Conservation (phyloP, 2,329 filamentous ascomycete species). For the Passalora sequoiae region DNA sequence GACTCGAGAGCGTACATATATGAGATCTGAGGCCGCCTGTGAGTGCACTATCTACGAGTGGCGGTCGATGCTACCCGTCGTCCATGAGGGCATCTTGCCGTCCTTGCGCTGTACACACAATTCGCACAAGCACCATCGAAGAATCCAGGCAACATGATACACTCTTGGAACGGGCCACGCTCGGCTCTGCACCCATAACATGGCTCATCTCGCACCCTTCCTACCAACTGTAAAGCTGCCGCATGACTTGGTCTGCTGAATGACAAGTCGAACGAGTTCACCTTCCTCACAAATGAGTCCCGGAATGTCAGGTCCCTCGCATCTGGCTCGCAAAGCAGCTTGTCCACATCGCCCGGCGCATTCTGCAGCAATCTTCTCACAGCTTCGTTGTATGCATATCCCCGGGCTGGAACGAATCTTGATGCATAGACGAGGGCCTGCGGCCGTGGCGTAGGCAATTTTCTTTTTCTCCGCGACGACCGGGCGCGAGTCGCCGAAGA, state of each 20-base stretch:
- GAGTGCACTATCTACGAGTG: too few relatives aligned
- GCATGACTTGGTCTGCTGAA: not conserved
- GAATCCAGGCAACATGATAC: not conserved
- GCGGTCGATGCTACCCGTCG: too few relatives aligned
- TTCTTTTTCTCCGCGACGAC: not conserved
- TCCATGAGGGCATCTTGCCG: too few relatives aligned
- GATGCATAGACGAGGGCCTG: not conserved
- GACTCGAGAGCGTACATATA: too few relatives aligned
- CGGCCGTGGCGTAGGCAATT: not conserved
- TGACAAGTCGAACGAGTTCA: not conserved
- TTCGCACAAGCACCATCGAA: not conserved
- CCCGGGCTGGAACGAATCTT: not conserved
- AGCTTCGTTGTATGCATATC: not conserved
- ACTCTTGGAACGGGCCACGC: not conserved
- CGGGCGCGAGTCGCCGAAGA: too few relatives aligned
- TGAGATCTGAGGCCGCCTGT: too few relatives aligned
- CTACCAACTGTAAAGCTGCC: not conserved
- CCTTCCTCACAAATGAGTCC: not conserved
- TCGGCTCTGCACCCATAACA: not conserved
- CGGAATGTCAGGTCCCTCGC: not conserved
- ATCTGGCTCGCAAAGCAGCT: not conserved
- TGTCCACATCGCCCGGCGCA: not conserved
- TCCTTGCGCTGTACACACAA: not conserved
- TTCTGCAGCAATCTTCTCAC: not conserved
- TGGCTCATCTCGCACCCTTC: not conserved